Percentiles rank a stretch among this genome's conserved stretches.
These are phyloP conservation scores for Darksidea phi DNA, from an alignment of 495 filamentous ascomycete species.

Conservation along the genomic window DNA sequence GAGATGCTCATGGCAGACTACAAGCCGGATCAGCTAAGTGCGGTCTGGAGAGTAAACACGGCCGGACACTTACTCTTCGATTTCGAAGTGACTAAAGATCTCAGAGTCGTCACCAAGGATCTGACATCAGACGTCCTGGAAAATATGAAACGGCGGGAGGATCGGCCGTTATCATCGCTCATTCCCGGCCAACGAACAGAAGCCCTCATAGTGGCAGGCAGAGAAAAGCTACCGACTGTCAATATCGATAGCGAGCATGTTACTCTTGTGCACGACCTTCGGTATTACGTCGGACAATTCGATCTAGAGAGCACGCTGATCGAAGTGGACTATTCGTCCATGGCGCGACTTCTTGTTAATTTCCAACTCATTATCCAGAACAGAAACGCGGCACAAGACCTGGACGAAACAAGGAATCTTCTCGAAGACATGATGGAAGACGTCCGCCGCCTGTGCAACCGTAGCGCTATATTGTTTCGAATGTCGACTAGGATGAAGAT, in stretches of 20 bases:
- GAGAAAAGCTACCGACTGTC: conserved; percentile 23
- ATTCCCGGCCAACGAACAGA: conserved; percentile 1
- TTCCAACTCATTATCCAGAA: conserved; percentile 35
- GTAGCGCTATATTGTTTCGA: conserved; percentile 43
- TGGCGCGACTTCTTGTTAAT: conserved; percentile 38
- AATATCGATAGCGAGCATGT: conserved; percentile 41
- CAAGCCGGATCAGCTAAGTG: conserved; percentile 39
- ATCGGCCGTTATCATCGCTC: not conserved
- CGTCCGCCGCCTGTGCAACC: conserved; percentile 40
- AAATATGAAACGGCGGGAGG: conserved; percentile 13
- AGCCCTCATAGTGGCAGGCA: not conserved
- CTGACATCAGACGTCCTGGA: conserved; percentile 25
- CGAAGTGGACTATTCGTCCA: conserved; percentile 41
- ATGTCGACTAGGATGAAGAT: conserved; percentile 43
- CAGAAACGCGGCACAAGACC: conserved; percentile 38
- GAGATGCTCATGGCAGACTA: conserved; percentile 32
- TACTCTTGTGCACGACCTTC: conserved; percentile 40
- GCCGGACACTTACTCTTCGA: conserved; percentile 39
- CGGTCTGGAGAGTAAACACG: conserved; percentile 42
- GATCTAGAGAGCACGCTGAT: conserved; percentile 40
- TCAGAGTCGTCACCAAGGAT: conserved; percentile 36
- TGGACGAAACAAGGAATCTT: conserved; percentile 38
- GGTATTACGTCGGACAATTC: conserved; percentile 22
- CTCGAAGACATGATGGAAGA: conserved; percentile 46
- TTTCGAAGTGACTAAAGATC: conserved; percentile 38